A percentile compares a stretch with the other conserved stretches of the same genome.
These are phyloP conservation scores for Cercospora canescens DNA, from an alignment of 2,329 filamentous ascomycete species.

Conservation along the genomic window DNA sequence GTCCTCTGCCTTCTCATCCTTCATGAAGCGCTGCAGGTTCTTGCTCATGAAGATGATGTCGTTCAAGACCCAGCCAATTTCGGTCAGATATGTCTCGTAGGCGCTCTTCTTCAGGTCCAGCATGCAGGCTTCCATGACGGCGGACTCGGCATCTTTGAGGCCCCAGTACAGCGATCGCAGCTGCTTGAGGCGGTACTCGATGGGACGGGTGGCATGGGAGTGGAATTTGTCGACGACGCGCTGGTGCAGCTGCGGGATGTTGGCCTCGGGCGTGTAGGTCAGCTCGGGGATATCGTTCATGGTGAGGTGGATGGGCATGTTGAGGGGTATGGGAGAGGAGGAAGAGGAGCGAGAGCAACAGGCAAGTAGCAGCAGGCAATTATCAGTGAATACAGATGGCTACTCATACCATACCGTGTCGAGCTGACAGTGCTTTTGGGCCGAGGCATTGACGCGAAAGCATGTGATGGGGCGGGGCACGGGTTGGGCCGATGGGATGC, in stretches of 20 bases:
- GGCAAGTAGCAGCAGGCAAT: not conserved
- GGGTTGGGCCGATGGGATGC: too few relatives aligned
- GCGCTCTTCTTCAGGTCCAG: constrained; percentile 76
- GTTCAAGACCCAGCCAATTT: constrained; percentile 76
- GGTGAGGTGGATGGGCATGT: constrained; percentile 22
- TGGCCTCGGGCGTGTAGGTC: constrained; percentile 61
- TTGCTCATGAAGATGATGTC: constrained; percentile 78
- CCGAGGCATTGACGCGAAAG: not conserved
- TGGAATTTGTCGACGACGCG: constrained; percentile 69
- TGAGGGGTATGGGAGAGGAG: not conserved
- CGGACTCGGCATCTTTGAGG: constrained; percentile 72
- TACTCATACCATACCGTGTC: too few relatives aligned
- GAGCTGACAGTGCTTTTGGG: too few relatives aligned
- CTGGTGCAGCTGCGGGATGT: constrained; percentile 63
- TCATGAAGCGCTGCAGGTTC: constrained; percentile 77
- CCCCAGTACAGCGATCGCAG: constrained; percentile 95
- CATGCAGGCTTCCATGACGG: constrained; percentile 72
- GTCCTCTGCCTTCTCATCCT: constrained; percentile 74
- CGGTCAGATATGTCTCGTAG: constrained; percentile 72
- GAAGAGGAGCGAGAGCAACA: not conserved
- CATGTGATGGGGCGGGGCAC: too few relatives aligned
- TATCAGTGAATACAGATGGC: not conserved
- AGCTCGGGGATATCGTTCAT: constrained; percentile 35
- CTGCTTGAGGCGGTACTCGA: constrained; percentile 81
- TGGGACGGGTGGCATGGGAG: constrained; percentile 76